Conservation (phyloP, 805 yeast genomes). For the Myxozyma kluyveri region DNA sequence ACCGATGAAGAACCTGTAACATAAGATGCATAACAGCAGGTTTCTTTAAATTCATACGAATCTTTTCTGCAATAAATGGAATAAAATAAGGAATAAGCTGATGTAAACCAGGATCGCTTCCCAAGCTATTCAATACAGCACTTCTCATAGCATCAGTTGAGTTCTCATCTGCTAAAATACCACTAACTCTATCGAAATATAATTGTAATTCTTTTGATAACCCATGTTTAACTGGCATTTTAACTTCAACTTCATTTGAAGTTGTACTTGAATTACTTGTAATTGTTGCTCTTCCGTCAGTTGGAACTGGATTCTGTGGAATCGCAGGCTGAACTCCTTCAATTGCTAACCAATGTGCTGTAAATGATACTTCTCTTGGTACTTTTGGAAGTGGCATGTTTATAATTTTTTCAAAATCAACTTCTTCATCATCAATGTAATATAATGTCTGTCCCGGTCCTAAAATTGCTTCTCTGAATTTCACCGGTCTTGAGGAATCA, state of each 20-base stretch:
- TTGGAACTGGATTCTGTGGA: conserved; percentile 79
- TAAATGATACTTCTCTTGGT: conserved; percentile 86
- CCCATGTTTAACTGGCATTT: conserved; percentile 92
- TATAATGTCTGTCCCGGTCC: conserved; percentile 92
- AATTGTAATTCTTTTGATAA: conserved; percentile 90
- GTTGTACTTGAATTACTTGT: conserved; percentile 38
- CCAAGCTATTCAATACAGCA: conserved; percentile 81
- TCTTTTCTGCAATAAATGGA: conserved; percentile 90
- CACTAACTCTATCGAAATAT: conserved; percentile 85
- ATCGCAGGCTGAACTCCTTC: conserved; percentile 98
- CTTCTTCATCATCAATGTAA: conserved; percentile 86
- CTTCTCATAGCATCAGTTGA: conserved; percentile 54
- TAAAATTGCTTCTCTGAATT: conserved; percentile 82
- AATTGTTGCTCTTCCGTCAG: conserved; percentile 17
- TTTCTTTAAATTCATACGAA: conserved; percentile 79
- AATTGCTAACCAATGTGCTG: conserved; percentile 83
- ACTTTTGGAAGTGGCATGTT: conserved; percentile 94
- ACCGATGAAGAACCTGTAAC: conserved; percentile 83
- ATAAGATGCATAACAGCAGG: conserved; percentile 71
- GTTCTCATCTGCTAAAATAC: conserved; percentile 58
- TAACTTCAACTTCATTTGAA: conserved; percentile 58
- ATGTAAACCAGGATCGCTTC: conserved; percentile 93
- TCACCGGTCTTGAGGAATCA: conserved; percentile 54
- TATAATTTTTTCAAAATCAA: conserved; percentile 88
- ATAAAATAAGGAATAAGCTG: conserved; percentile 95